Base-by-base conservation (phyloP, 2,329 filamentous ascomycete species). In the Ophiostoma angusticollis region DNA sequence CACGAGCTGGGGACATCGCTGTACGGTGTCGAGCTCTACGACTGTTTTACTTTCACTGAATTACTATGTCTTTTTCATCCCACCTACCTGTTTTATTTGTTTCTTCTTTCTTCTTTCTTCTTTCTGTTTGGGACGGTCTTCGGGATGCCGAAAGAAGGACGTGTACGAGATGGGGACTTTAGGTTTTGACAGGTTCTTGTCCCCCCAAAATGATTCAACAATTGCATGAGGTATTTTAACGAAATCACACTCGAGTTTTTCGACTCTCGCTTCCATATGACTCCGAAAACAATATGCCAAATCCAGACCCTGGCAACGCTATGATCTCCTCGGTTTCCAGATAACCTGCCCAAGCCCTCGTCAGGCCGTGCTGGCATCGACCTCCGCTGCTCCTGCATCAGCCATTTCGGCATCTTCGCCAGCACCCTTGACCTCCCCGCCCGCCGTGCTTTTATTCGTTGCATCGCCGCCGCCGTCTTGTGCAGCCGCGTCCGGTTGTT, bases 331-430 rank as follows among this genome's bases (percentile, higher is more conserved):
- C n/a, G n/a, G n/a, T n/a, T n/a, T 23, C 27, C 31, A 37, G 27
- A 37, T 30, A 22, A 5, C 19, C 19, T 23, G 28, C 25, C 19
- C 19, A 30, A 4, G 5, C 3, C 17, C 18, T 30, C 5, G 16
- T 22, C 23, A 30, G 21, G 11, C 25, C 21, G 31, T 25, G 13
- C 9, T 33, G 9, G n/a, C 27, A 4, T 31, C 19, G 5, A 9
- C 17, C 13, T 35, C 19, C 4, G 14, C 11, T 6, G 28, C 30
- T 1, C 19, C 41, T 5, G 35, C 36, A 32, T 42, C 43, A 3
- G 31, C 37, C 44, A 45, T 46, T 9, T 31, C 14, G 5, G 37
- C 31, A 18, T 46, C 41, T n/a, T 33, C 29, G 8, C 30, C 31
- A 17, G 7, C 23, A 5, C 18, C 14, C 19, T 27, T 16, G 16